Base-by-base conservation (phyloP, 768 basidiomycete species). In the Russula lepida region DNA sequence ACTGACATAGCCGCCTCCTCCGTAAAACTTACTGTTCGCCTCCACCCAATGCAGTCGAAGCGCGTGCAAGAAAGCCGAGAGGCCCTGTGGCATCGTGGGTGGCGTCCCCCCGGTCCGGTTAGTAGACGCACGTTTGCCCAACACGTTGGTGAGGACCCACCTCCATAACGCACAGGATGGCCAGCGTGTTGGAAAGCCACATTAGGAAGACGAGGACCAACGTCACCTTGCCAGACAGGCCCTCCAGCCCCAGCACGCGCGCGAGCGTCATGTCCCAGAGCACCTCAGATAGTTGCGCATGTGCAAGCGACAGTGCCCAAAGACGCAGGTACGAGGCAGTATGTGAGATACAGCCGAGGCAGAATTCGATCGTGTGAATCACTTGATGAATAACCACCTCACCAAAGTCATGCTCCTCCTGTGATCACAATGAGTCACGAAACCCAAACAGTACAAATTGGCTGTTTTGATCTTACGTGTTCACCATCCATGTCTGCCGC, bases 321-420 rank as follows among this genome's bases (percentile, higher is more conserved):
- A 99, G 79, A 71, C 95, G 89, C 51, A 93, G 82, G 74, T 91
- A 92, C 17, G 89, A 92, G 13, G 92, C 92, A 1, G 95, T 98
- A 73, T 98, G 95, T 65, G 95, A 98, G 69, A 98, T 98, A 73
- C 95, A 98, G 7, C 95, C 97, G 35, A 99, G 84, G 71, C 97
- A 99, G 75, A 98, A 99, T 76, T 99, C 97, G 74, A 99, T 98
- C 27, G 94, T 95, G 74, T 98, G 97, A 69, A 99, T 99, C 64
- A 97, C 79, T 73, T 99, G 97, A 74, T 99, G 95, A 62, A 98
- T 90, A 25, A 97, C 83, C 60, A 97, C 84, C 73, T 99, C 97
- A 70, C 93, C 79, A 73, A 98, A 92, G 69, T 97, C 93, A 71
- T 95, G 92, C 51, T 89, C 79, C 75, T 93, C 84, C 82, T 87